Conservation (phyloP, 768 basidiomycete genomes). For the Mycena vitilis region DNA sequence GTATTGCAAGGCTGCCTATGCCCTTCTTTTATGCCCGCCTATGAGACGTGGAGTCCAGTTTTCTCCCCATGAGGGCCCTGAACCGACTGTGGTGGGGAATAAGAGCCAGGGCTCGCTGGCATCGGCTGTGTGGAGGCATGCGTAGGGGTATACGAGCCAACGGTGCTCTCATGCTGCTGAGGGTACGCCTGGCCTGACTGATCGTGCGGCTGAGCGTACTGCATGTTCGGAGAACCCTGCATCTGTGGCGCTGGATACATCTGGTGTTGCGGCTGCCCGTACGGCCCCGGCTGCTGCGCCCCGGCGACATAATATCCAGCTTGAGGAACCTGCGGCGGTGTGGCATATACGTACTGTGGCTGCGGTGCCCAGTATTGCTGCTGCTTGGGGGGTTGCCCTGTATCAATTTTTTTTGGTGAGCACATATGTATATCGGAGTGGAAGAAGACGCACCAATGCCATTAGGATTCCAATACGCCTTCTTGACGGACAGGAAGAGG, state of each 20-base stretch:
- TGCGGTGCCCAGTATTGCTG: conserved; percentile 26
- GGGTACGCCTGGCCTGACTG: not conserved
- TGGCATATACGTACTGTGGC: conserved; percentile 24
- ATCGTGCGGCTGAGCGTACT: not conserved
- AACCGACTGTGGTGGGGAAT: not conserved
- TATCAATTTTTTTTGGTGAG: not conserved
- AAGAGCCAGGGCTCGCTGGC: not conserved
- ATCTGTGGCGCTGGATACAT: too few relatives aligned
- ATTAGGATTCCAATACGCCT: conserved; percentile 15
- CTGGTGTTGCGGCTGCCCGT: not conserved
- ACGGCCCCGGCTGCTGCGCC: not conserved
- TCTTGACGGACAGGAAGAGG: conserved; percentile 8
- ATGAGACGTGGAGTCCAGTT: too few relatives aligned
- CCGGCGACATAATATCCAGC: conserved; percentile 12
- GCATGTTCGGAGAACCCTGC: too few relatives aligned
- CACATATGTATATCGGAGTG: not conserved
- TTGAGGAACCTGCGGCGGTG: conserved; percentile 18
- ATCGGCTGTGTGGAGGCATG: not conserved
- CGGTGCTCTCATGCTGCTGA: not conserved
- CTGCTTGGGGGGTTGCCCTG: not conserved
- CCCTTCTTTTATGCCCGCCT: too few relatives aligned
- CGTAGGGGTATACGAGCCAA: not conserved
- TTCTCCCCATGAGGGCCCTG: too few relatives aligned
- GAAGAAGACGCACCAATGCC: conserved; percentile 15
- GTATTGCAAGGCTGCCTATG: too few relatives aligned